These are phyloP conservation scores for Coemansia umbellata DNA, from an alignment of 192 early-diverging fungal species.

Conservation along the genomic window DNA sequence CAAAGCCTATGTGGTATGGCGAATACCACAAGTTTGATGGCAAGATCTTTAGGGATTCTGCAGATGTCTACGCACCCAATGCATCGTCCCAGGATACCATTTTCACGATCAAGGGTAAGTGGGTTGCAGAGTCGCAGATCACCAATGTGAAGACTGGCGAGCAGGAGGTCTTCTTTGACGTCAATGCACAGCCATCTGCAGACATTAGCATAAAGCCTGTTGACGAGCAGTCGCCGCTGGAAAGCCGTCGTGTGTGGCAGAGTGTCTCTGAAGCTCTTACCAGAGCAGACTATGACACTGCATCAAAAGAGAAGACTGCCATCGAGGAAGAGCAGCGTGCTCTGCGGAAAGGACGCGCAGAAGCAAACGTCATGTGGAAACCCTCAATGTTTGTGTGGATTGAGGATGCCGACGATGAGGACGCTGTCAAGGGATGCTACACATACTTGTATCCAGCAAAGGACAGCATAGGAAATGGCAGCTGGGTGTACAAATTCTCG, in stretches of 20 bases:
- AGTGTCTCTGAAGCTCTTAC: slow-evolving; percentile 64
- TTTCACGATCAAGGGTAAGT: slow-evolving; percentile 59
- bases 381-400: slow-evolving; percentile 52
- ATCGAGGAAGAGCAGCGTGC: slow-evolving; percentile 68
- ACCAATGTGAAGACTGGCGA: slow-evolving; percentile 53
- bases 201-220: slow-evolving; percentile 57
- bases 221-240: slow-evolving; percentile 58
- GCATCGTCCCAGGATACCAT: slow-evolving; percentile 24
- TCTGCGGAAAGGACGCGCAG: slow-evolving; percentile 58
- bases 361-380: slow-evolving; percentile 53
- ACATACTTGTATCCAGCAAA: slow-evolving; percentile 38
- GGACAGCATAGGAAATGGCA: slow-evolving; percentile 43
- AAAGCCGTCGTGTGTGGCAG: slow-evolving; percentile 69
- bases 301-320: slow-evolving; percentile 64
- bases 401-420: slow-evolving; percentile 34
- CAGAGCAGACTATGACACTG: slow-evolving; percentile 62
- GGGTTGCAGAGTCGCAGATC: slow-evolving; percentile 62
- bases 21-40: slow-evolving; percentile 77
- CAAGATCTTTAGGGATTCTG: slow-evolving; percentile 40
- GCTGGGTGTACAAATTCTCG: slow-evolving; percentile 43
- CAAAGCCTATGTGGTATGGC: slow-evolving; percentile 75
- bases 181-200: slow-evolving; percentile 47
- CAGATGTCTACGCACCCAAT: slow-evolving; percentile 12
- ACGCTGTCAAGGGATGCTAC: slow-evolving; percentile 33
- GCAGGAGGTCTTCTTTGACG: slow-evolving; percentile 58